Base-by-base conservation (phyloP, 306 rosid genomes). In the Dalbergia cultrata region DNA sequence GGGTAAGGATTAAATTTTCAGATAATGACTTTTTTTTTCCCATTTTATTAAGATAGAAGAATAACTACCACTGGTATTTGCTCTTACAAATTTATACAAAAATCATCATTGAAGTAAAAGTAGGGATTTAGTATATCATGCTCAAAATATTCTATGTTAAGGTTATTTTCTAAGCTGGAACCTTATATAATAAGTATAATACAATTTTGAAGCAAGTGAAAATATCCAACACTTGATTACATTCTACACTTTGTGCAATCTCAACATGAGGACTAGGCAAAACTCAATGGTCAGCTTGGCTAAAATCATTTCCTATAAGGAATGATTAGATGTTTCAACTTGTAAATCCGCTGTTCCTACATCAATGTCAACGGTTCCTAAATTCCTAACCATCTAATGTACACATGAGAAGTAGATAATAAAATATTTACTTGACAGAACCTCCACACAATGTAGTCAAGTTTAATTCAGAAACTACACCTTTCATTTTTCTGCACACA, bases 391-490 rank as follows among this genome's bases (percentile, higher is more conserved):
- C 68, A 33, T 64, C 59, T 14, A 57, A 17, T 39, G 67, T 41
- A 21, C 65, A 68, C 14, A 33, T 7, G 16, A 45, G 44, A 68
- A 65, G 66, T 39, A 62, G 12, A 31, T 34, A 41, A 41, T 22
- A 22, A 17, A 50, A 39, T 21, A 22, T 26, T 13, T 54, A 62
- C 62, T 7, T 35, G 37, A 50, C 35, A 76, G 52, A 80, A 44
- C 54, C 64, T 54, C 67, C 60, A 19, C 21, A 39, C 34, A 69
- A 44, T 57, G 60, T 18, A 47, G 41, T 31, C 26, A 65, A 37
- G 67, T 47, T 54, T 22, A 61, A 45, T 65, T n/a, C 57, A 76
- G 58, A 71, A 76, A 80, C 70, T 76, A 63, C 71, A 67, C 21
- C 41, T 57, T 53, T 10, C 26, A 21, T 4, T 57, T n/a, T 31